Base-by-base conservation (phyloP, 2,329 filamentous ascomycete species). In the Alternaria sp. region DNA sequence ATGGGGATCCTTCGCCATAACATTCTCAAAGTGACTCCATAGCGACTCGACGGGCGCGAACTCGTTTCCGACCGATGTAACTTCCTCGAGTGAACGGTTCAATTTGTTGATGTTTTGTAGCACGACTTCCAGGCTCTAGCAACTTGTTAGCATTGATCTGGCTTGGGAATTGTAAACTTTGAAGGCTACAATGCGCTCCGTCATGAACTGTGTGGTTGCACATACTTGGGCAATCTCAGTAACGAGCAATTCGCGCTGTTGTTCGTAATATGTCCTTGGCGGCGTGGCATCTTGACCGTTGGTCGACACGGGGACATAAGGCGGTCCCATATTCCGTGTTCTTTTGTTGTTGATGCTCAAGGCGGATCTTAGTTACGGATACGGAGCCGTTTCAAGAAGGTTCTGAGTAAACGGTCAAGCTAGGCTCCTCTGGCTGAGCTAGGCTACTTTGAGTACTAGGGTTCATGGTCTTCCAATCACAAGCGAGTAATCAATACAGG, bases 11-110 rank as follows among this genome's bases (percentile, higher is more conserved):
- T 90, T 91, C 8, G 87, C 91, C 93, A 97, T 98, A 69, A 98
- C 93, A 67, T 89, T 91, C 80, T 99, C 95, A 73, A 99, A 98
- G 72, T 96, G 92, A 37, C 91, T 96, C 95, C 95, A 99, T 14
- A 99, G 84, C 29, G 92, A 93, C 78, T 99, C 95, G 41, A 99
- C 95, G 4, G 92, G 93, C n/a, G 91, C 89, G 79, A 99, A 97
- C 73, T 99, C 95, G 78, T 97, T 97, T 36, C 95, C 95, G 51
- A 99, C 94, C 45, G 92, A 89, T 59, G 96, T 93, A 21, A 98
- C 90, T 55, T 93, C 91, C 79, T 99, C 94, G 17, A 99, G 82
- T 37, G 90, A 94, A 33, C 94, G 88, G 77, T 98, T 99, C 58
- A 99, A 81, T 70, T 93, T 93, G 80, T 98, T 99, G 78, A 98